Conservation (phyloP, 345 rosid species). For the Triadica sebifera region DNA sequence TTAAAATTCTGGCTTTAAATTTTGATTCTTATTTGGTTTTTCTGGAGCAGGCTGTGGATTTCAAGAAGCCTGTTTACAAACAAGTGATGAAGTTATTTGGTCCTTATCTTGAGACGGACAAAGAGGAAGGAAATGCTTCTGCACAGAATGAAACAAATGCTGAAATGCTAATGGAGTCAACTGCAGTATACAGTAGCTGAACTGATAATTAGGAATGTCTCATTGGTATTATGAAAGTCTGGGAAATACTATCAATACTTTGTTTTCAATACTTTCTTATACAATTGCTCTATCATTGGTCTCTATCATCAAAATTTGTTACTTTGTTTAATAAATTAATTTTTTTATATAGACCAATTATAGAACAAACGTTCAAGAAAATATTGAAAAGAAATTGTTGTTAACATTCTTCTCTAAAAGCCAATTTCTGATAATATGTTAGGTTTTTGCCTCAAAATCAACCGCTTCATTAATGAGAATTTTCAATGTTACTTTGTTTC, state of each 20-base stretch:
- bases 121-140: slow-evolving; percentile 29
- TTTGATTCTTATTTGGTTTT: not conserved
- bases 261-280: too few relatives aligned
- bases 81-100: slow-evolving; percentile 55
- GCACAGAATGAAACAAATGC: slow-evolving; percentile 6
- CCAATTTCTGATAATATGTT: not conserved
- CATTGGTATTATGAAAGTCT: too few relatives aligned
- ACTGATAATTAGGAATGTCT: not conserved
- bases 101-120: slow-evolving; percentile 42
- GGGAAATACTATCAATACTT: too few relatives aligned
- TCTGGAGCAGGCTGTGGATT: slow-evolving; percentile 52
- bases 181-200: not conserved
- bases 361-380: too few relatives aligned
- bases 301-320: too few relatives aligned
- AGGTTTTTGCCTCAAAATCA: not conserved
- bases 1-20: not conserved
- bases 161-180: not conserved
- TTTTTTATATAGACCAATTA: too few relatives aligned
- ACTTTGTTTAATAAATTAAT: too few relatives aligned
- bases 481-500: not conserved
- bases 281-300: too few relatives aligned
- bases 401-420: too few relatives aligned
- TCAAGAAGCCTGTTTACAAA: slow-evolving; percentile 70
- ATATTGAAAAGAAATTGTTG: too few relatives aligned
- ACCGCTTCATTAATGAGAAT: not conserved